Percentiles rank a stretch among this genome's conserved stretches.
These are phyloP conservation scores for Metarhizium rileyi DNA, from an alignment of 2,329 filamentous ascomycete species.

Conservation along the genomic window DNA sequence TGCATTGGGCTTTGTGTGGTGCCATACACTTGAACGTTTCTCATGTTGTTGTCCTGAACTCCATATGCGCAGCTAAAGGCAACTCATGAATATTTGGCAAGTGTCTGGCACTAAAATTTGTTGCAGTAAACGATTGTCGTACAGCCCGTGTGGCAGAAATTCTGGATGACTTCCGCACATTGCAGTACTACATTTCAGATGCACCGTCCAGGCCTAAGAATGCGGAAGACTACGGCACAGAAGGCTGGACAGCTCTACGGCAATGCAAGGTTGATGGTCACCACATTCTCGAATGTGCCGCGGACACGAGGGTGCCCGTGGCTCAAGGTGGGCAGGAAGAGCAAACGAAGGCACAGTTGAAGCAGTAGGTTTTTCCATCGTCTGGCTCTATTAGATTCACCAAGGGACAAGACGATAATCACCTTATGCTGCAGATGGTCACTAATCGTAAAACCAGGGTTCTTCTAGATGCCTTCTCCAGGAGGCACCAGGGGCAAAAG, in stretches of 20 bases:
- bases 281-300: conserved; percentile 54
- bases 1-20: too few species aligned
- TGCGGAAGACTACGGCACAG: conserved; percentile 51
- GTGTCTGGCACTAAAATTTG: not conserved
- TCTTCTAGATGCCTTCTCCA: conserved; percentile 48
- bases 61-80: not conserved
- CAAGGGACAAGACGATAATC: not conserved
- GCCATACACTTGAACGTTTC: not conserved
- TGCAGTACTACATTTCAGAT: conserved; percentile 53
- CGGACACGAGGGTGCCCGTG: conserved; percentile 49
- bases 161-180: conserved; percentile 49
- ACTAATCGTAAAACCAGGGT: conserved; percentile 30
- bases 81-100: not conserved
- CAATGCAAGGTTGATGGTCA: conserved; percentile 55
- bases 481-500: conserved; percentile 55
- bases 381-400: not conserved
- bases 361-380: conserved; percentile 39
- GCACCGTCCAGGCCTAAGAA: conserved; percentile 44
- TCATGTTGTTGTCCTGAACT: not conserved
- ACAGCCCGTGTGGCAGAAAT: conserved; percentile 51
- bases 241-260: conserved; percentile 51
- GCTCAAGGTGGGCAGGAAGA: conserved; percentile 45
- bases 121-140: conserved; percentile 49
- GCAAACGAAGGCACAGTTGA: conserved; percentile 51
- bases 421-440: not conserved